A percentile compares a stretch with the other conserved stretches of the same genome.
Evolutionary conservation across 441 rosid species (phyloP).

Genomic region (Arabidopsis lyrata): DNA sequence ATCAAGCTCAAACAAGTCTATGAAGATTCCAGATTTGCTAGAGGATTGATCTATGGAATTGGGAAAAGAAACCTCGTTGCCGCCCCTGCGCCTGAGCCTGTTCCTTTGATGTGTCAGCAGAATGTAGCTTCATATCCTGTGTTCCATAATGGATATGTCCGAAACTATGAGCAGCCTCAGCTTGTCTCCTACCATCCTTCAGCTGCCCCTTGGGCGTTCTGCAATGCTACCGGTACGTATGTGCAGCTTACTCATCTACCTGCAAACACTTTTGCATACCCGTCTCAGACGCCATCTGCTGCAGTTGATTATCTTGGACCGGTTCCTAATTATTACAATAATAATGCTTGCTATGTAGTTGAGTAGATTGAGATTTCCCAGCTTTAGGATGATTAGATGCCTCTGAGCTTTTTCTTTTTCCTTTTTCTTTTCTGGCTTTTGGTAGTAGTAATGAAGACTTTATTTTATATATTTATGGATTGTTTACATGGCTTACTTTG

Average conservation of each 20-base stretch:
- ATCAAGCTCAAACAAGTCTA: slow-evolving; percentile 27
- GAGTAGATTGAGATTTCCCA: slow-evolving; percentile 30
- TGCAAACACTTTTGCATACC: slow-evolving; percentile 19
- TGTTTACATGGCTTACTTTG: slow-evolving; percentile 39
- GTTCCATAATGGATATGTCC: slow-evolving; percentile 17
- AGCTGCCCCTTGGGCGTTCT: slow-evolving; percentile 15
- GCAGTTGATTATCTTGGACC: slow-evolving; percentile 34
- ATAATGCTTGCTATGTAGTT: slow-evolving; percentile 11
- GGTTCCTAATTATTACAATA: slow-evolving; percentile 24
- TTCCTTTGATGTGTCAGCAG: slow-evolving; percentile 28
- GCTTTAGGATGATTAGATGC: slow-evolving; percentile 36
- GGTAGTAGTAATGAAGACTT: slow-evolving; percentile 25
- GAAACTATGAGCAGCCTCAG: slow-evolving; percentile 30
- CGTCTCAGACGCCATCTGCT: slow-evolving; percentile 29
- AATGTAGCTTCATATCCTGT: slow-evolving; percentile 30
- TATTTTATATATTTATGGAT: slow-evolving; percentile 22
- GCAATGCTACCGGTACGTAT: slow-evolving; percentile 23
- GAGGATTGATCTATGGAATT: slow-evolving; percentile 44
- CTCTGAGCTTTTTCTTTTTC: neutral
- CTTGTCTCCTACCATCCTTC: neutral
- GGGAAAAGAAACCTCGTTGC: slow-evolving; percentile 14
- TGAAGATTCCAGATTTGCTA: slow-evolving; percentile 31
- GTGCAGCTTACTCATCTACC: slow-evolving; percentile 9
- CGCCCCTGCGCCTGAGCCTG: neutral
- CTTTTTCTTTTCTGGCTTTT: slow-evolving; percentile 13